Base-by-base conservation (phyloP, 2,329 filamentous ascomycete species). In the Colletotrichum sp. region DNA sequence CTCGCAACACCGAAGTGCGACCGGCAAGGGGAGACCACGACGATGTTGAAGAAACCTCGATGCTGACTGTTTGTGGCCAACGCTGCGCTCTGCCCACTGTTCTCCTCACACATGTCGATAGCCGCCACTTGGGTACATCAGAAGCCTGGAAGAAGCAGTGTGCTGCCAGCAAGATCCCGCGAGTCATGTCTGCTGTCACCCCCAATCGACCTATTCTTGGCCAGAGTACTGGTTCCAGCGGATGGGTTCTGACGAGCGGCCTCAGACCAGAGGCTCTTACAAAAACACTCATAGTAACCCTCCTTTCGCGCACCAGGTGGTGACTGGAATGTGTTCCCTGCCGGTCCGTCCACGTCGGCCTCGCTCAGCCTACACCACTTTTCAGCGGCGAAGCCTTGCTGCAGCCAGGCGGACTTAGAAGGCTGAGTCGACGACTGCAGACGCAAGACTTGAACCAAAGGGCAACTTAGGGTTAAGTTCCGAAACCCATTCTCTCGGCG, bases 391-490 rank as follows among this genome's bases (percentile, higher is more conserved):
- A 78, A 76, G 80, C 80, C 72, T 83, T 78, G 71, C 57, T 80
- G 77, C 74, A 29, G 75, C 77, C 79, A 77, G 77, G 69, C 76
- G 77, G 79, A 82, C 84, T 80, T 95, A 95, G 82, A 96, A 91
- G 88, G 89, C 86, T 87, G 86, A 85, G 89, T 86, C 89, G 84
- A 92, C 92, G 92, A 93, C 92, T 90, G 86, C 87, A 83, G 88
- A 88, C 91, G 91, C 91, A 94, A 95, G 80, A 89, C 93, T 94
- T 76, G 78, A 83, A 91, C 94, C 94, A 93, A 91, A 87, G 84
- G 82, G 86, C 84, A 87, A 87, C 90, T 94, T 98, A 98, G 96
- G 96, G 96, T 98, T 98, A 98, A 96, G 94, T 96, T 96, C 94
- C 95, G 92, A 93, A 85, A 87, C 85, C 87, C 87, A 87, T 91